phyloP scores from a whole-genome alignment of 306 rosid species.

The Lathyrus oleraceus region DNA sequence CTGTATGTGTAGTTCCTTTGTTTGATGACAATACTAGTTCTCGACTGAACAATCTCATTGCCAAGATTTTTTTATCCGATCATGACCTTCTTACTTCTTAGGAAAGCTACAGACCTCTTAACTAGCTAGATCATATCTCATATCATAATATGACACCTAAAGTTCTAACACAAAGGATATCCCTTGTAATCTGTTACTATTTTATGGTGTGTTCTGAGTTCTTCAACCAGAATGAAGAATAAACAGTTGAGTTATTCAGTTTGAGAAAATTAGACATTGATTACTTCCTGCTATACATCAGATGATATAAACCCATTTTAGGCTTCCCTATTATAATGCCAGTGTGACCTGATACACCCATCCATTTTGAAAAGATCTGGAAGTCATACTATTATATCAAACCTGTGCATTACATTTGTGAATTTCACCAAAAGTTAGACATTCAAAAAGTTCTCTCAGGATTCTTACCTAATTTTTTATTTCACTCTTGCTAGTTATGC shows the following conservation, averaged over 20 bases:
- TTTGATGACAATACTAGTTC: background rate
- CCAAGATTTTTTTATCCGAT: background rate
- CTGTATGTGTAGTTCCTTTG: background rate
- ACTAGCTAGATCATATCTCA: background rate
- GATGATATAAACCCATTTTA: constrained; percentile 19
- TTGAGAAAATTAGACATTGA: constrained; percentile 13
- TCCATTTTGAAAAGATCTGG: constrained; percentile 11
- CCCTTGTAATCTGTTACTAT: background rate
- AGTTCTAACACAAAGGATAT: background rate
- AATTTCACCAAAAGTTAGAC: constrained; percentile 3
- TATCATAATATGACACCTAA: background rate
- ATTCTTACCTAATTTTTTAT: constrained; percentile 34
- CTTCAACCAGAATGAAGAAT: background rate
- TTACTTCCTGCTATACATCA: background rate
- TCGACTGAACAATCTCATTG: background rate
- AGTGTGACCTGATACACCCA: background rate
- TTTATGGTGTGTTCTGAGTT: background rate
- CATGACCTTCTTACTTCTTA: background rate
- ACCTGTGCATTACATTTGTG: constrained; percentile 15
- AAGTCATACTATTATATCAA: background rate
- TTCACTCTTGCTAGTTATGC: constrained; percentile 62
- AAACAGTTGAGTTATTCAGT: background rate
- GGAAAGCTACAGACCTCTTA: background rate
- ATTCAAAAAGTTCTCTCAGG: background rate
- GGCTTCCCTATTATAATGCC: background rate